These are phyloP conservation scores for Penicillium sp. DNA, from an alignment of 2,329 filamentous ascomycete genomes.

Conservation along the genomic window DNA sequence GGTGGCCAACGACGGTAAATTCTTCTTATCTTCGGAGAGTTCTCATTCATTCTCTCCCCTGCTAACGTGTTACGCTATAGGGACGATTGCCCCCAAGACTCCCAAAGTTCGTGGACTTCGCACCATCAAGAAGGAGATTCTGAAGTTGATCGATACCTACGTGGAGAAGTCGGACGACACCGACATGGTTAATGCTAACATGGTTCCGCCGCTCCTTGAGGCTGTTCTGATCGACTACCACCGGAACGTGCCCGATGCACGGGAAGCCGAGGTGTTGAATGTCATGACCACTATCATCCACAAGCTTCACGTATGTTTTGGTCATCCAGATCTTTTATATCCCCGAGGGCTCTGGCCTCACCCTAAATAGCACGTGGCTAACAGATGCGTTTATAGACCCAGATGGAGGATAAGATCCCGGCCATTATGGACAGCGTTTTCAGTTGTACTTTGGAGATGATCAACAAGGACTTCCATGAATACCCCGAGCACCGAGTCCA, in stretches of 20 bases:
- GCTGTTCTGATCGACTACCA: slow-evolving; percentile 95
- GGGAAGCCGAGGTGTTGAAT: slow-evolving; percentile 93
- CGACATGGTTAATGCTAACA: slow-evolving; percentile 87
- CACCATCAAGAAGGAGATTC: slow-evolving; percentile 98
- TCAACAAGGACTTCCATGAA: slow-evolving; percentile 99
- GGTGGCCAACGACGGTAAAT: slow-evolving; percentile 76
- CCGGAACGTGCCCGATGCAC: slow-evolving; percentile 91
- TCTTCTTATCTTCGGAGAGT: background rate
- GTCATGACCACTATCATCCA: slow-evolving; percentile 97
- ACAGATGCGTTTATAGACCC: slow-evolving; percentile 55
- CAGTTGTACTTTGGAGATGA: slow-evolving; percentile 98
- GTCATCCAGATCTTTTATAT: slow-evolving; percentile 34
- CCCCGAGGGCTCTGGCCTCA: slow-evolving; percentile 28
- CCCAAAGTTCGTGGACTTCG: slow-evolving; percentile 91
- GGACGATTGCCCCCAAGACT: slow-evolving; percentile 93
- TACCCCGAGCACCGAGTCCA: slow-evolving; percentile 99
- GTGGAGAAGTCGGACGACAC: slow-evolving; percentile 97
- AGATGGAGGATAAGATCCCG: slow-evolving; percentile 98
- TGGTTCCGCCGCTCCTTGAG: slow-evolving; percentile 94
- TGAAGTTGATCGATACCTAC: slow-evolving; percentile 97
- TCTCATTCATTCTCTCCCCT: background rate
- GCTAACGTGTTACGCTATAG: slow-evolving; percentile 44
- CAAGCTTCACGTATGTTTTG: slow-evolving; percentile 81
- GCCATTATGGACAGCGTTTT: slow-evolving; percentile 98
- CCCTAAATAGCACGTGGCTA: slow-evolving; percentile 19